Percentiles rank a stretch among this genome's conserved stretches.
Conservation (phyloP, 1,139 yeast species). For the Sugiyamaella japonica region DNA sequence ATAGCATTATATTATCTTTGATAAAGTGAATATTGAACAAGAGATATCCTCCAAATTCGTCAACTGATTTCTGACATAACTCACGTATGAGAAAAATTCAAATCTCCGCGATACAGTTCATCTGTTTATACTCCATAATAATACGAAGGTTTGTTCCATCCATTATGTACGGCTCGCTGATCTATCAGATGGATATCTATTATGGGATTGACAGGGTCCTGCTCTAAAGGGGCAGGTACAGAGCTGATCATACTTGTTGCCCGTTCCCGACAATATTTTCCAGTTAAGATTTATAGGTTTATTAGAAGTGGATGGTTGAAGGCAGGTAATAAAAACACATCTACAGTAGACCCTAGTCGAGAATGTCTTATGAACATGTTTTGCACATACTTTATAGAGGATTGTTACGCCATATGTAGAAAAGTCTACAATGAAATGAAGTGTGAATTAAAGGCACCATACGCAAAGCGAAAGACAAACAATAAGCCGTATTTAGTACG, state of each 20-base stretch:
- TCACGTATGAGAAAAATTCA: neutral
- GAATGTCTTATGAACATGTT: neutral
- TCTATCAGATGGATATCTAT: neutral
- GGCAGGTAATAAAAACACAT: neutral
- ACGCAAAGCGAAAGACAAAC: neutral
- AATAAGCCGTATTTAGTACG: neutral
- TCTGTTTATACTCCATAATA: conserved; percentile 4
- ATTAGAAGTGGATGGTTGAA: neutral
- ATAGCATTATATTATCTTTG: neutral
- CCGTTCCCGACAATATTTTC: neutral
- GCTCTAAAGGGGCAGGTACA: neutral
- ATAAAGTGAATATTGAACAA: neutral
- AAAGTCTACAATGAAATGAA: neutral
- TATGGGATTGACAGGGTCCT: neutral
- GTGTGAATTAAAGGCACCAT: neutral
- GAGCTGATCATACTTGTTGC: neutral
- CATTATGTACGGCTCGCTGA: neutral
- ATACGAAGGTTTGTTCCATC: neutral
- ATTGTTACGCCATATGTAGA: too few species aligned
- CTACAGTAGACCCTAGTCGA: neutral
- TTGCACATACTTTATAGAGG: neutral
- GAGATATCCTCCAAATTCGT: too few species aligned
- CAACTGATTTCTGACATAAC: neutral
- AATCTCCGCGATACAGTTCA: neutral
- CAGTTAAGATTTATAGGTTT: neutral